These are phyloP conservation scores for Trichoderma afroharzianum DNA, from an alignment of 2,329 filamentous ascomycete genomes.

Conservation along the genomic window DNA sequence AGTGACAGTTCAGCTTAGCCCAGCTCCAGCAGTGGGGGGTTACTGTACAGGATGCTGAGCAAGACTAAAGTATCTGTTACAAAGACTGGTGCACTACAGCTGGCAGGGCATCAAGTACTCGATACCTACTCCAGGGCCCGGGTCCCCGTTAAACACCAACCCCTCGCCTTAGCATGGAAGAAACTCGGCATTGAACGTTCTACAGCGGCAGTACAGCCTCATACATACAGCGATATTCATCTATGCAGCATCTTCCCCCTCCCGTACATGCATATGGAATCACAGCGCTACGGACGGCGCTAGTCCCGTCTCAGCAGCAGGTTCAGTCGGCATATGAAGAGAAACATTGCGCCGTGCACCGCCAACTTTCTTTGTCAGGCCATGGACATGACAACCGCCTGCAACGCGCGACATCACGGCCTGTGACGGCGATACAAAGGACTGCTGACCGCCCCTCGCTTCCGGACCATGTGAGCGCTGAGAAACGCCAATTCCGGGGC, in stretches of 20 bases:
- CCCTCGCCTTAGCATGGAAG: constrained; percentile 2
- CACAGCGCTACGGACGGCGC: neutral
- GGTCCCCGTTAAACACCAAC: neutral
- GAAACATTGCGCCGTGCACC: constrained; percentile 16
- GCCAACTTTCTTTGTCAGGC: constrained; percentile 13
- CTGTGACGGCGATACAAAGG: neutral
- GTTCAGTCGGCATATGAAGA: neutral
- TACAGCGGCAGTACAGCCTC: too few relatives aligned
- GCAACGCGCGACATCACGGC: constrained; percentile 9
- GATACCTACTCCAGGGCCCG: neutral
- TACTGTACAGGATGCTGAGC: neutral
- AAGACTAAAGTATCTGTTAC: neutral
- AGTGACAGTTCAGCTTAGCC: constrained; percentile 13
- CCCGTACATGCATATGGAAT: neutral
- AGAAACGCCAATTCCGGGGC: constrained; percentile 7
- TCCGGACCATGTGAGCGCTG: constrained; percentile 15
- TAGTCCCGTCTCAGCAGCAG: constrained; percentile 7
- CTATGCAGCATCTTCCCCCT: neutral
- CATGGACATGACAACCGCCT: constrained; percentile 9
- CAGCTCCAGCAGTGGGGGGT: constrained; percentile 3
- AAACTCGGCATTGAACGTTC: constrained; percentile 1
- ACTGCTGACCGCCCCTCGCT: constrained; percentile 3
- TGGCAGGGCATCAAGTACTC: neutral
- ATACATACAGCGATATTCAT: neutral
- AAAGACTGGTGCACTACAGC: fast-evolving